A percentile compares a stretch with the other conserved stretches of the same genome.
phyloP scores from a whole-genome alignment of 2,329 filamentous ascomycete species.

The Botrytis hyacinthi region DNA sequence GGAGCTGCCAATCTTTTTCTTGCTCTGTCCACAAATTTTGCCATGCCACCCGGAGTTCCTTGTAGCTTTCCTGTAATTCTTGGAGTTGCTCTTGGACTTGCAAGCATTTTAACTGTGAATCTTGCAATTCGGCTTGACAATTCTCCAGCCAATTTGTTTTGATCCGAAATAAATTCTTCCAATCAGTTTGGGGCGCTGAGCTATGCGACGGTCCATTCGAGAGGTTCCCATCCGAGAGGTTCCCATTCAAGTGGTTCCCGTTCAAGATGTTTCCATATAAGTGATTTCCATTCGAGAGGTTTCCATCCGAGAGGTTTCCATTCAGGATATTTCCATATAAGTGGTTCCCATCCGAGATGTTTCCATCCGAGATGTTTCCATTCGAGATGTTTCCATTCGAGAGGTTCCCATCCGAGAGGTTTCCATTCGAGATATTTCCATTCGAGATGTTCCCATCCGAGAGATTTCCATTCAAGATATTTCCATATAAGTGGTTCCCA shows the following conservation, averaged over 20 bases:
- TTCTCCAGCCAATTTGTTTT: not conserved
- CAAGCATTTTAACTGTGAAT: not conserved
- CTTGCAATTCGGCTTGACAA: not conserved
- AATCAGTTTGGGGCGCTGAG: not conserved
- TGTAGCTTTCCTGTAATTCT: not conserved
- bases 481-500: not conserved
- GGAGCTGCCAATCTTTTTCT: not conserved
- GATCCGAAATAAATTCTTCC: too few species aligned
- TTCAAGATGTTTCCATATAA: too few species aligned
- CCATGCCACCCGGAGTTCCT: not conserved
- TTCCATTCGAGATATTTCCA: rapidly evolving
- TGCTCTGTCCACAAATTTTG: not conserved
- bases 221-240: rapidly evolving
- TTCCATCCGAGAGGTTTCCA: too few species aligned
- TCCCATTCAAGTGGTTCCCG: rapidly evolving
- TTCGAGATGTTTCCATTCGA: not conserved
- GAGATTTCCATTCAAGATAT: rapidly evolving
- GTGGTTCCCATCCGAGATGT: not conserved
- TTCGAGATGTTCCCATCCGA: not conserved
- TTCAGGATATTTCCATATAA: not conserved
- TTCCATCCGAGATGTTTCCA: not conserved
- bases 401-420: not conserved
- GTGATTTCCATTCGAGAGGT: too few species aligned
- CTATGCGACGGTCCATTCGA: not conserved
- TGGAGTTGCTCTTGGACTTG: not conserved